Evolutionary conservation across 2,329 filamentous ascomycete species (phyloP).

Genomic region (Claviceps arundinis): DNA sequence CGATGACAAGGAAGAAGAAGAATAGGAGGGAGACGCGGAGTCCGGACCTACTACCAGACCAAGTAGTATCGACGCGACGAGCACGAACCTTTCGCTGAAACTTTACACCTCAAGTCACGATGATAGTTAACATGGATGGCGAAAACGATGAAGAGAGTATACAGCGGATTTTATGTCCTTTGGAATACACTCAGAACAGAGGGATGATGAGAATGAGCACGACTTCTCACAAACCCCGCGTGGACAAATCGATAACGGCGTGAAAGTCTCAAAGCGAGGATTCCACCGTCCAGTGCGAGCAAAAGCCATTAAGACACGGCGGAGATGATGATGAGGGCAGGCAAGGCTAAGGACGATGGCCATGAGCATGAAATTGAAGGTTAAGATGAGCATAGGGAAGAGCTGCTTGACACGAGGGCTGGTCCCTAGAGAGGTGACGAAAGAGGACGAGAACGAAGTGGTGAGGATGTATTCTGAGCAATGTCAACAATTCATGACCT

Average conservation of each 20-base stretch:
- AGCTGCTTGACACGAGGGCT: constrained; percentile 19
- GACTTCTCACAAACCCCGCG: constrained; percentile 8
- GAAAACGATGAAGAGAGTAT: constrained; percentile 1
- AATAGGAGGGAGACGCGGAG: background rate
- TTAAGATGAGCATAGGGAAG: constrained; percentile 9
- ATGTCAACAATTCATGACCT: too few species aligned
- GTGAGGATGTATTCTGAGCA: background rate
- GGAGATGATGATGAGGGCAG: too few species aligned
- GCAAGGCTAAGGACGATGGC: constrained; percentile 12
- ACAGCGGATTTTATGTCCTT: constrained; percentile 2
- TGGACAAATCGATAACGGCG: constrained; percentile 13
- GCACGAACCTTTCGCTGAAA: background rate
- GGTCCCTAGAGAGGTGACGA: constrained; percentile 13
- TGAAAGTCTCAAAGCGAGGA: constrained; percentile 6
- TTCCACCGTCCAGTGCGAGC: constrained; percentile 9
- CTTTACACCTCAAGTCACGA: constrained; percentile 3
- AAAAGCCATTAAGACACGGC: constrained; percentile 7
- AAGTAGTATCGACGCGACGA: background rate
- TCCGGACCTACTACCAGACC: background rate
- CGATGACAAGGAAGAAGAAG: background rate
- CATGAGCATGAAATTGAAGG: constrained; percentile 6
- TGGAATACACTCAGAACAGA: constrained; percentile 4
- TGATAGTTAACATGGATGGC: too few species aligned
- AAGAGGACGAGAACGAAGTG: constrained; percentile 14
- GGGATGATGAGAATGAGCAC: constrained; percentile 6